phyloP scores from a whole-genome alignment of 1,284 basidiomycete genomes.

The Farysia itapuensis region DNA sequence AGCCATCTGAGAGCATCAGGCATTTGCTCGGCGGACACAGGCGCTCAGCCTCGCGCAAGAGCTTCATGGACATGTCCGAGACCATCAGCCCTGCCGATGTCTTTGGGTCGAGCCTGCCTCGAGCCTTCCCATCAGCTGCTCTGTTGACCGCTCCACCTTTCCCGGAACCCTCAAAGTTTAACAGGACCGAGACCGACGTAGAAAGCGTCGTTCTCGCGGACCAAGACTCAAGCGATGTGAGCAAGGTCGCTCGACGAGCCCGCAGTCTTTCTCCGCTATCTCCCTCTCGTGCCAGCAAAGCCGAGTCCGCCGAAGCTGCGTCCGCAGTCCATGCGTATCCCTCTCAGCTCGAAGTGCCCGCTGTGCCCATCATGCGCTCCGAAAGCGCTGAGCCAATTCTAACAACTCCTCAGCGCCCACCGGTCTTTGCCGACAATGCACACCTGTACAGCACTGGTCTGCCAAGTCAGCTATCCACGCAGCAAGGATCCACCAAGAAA shows the following conservation, averaged over 20 bases:
- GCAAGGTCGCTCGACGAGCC: conserved; percentile 11
- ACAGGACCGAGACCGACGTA: conserved; percentile 6
- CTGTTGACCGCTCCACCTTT: conserved; percentile 11
- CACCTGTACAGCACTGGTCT: neutral
- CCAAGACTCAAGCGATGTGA: neutral
- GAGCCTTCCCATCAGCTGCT: conserved; percentile 10
- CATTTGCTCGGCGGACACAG: conserved; percentile 26
- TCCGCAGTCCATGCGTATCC: neutral
- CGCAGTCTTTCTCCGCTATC: conserved; percentile 31
- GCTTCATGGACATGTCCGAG: conserved; percentile 14
- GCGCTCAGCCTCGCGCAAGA: conserved; percentile 24
- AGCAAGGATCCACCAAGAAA: conserved; percentile 12
- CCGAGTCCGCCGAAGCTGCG: too few relatives aligned
- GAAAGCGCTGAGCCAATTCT: conserved; percentile 13
- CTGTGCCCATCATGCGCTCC: conserved; percentile 3
- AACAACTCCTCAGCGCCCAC: neutral
- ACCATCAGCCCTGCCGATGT: conserved; percentile 57
- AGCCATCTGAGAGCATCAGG: conserved; percentile 28
- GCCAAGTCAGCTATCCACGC: neutral
- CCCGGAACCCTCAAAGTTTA: conserved; percentile 25
- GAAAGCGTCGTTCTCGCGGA: conserved; percentile 2
- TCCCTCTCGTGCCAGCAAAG: conserved; percentile 3
- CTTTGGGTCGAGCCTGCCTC: conserved; percentile 42
- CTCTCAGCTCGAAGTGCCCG: neutral
- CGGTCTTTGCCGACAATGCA: neutral